phyloP scores from a whole-genome alignment of 768 basidiomycete genomes.

The Auriculariales sp. region DNA sequence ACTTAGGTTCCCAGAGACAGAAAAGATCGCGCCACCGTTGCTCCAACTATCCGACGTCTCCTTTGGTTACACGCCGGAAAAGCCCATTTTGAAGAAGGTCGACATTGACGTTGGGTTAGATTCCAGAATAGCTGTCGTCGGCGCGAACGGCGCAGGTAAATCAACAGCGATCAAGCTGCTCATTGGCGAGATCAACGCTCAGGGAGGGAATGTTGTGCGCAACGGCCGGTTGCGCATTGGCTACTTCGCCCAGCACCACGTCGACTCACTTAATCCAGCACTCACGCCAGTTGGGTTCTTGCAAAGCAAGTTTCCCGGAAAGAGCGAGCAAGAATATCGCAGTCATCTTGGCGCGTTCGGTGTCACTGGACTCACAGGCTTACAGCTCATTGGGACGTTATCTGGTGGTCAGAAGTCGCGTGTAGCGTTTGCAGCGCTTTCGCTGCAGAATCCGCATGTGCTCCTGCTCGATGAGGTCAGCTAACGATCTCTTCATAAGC shows the following conservation, averaged over 20 bases:
- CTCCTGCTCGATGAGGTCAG: conserved; percentile 84
- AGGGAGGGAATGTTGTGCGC: conserved; percentile 67
- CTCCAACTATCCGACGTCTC: conserved; percentile 83
- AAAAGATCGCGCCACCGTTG: conserved; percentile 93
- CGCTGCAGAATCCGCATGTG: conserved; percentile 80
- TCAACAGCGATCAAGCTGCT: conserved; percentile 94
- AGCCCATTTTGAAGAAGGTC: conserved; percentile 58
- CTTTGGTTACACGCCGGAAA: conserved; percentile 75
- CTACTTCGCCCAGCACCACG: conserved; percentile 92
- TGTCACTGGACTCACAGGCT: conserved; percentile 86
- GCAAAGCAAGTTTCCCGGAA: conserved; percentile 83
- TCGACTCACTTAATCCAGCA: conserved; percentile 72
- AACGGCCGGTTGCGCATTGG: conserved; percentile 83
- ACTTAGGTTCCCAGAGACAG: conserved; percentile 78
- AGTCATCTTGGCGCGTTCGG: conserved; percentile 94
- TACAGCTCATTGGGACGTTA: conserved; percentile 83
- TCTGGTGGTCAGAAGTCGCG: conserved; percentile 94
- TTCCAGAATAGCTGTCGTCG: conserved; percentile 87
- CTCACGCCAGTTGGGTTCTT: conserved; percentile 93
- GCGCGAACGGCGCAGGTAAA: conserved; percentile 92
- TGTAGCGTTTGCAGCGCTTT: conserved; percentile 81
- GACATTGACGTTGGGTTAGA: conserved; percentile 93
- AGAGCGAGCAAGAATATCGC: conserved; percentile 92
- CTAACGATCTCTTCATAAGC: background rate
- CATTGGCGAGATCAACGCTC: conserved; percentile 66